phyloP scores from a whole-genome alignment of 768 basidiomycete genomes.

The Leccinum obscurum region DNA sequence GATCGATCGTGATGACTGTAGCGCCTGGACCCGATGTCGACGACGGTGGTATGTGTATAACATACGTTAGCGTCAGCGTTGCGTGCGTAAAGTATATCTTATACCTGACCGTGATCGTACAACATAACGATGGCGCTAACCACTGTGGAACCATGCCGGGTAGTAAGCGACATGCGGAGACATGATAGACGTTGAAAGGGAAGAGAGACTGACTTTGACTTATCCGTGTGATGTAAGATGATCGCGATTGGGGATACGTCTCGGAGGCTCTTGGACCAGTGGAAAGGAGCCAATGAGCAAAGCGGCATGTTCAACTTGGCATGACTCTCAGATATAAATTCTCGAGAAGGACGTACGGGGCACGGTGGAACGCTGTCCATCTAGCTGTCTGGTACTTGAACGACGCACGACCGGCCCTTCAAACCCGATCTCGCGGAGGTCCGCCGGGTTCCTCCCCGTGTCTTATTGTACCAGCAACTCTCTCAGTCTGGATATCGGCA shows the following conservation, averaged over 20 bases:
- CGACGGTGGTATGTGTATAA: too few species aligned
- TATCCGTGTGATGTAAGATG: not conserved
- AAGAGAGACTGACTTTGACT: constrained; percentile 13
- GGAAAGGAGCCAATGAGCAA: not conserved
- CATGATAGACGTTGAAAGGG: not conserved
- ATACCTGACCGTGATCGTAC: constrained; percentile 23
- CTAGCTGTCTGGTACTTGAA: too few species aligned
- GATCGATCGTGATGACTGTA: constrained; percentile 17
- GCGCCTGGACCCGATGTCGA: not conserved
- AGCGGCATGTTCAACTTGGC: not conserved
- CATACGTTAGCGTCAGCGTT: not conserved
- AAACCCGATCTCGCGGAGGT: too few species aligned
- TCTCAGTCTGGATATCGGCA: too few species aligned
- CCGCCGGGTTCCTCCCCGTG: too few species aligned
- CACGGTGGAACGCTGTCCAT: too few species aligned
- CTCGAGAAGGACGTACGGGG: too few species aligned
- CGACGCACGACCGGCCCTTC: too few species aligned
- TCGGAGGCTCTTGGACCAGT: not conserved
- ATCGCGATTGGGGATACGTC: not conserved
- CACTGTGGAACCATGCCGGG: not conserved
- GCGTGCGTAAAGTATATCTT: too few species aligned
- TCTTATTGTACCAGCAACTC: too few species aligned
- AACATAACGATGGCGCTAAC: constrained; percentile 7
- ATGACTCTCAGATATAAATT: too few species aligned
- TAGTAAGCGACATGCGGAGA: not conserved